Conservation (phyloP, 495 filamentous ascomycete species). For the Penicillium desertorum region DNA sequence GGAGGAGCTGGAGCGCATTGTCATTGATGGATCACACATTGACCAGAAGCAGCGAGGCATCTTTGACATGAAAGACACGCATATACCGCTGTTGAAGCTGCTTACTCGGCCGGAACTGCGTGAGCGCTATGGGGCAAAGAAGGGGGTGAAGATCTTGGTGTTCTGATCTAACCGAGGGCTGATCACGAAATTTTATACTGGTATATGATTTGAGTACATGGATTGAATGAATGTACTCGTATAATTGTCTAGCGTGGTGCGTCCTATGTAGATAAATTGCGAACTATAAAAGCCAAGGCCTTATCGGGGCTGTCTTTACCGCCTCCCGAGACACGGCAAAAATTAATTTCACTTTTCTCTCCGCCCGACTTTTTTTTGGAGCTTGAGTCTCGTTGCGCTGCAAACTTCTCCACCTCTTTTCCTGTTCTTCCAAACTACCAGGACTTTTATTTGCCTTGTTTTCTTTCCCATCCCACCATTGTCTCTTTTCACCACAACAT, state of each 20-base stretch:
- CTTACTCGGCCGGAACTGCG: constrained; percentile 67
- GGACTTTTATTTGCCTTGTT: neutral
- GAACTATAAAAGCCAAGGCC: constrained; percentile 3
- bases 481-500: neutral
- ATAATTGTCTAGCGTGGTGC: neutral
- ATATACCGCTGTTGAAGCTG: constrained; percentile 68
- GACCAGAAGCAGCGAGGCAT: constrained; percentile 90
- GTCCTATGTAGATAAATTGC: neutral
- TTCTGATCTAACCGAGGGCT: constrained; percentile 29
- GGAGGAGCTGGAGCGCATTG: constrained; percentile 68
- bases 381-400: constrained; percentile 10
- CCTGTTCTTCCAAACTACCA: neutral
- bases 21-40: constrained; percentile 86
- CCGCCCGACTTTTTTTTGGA: constrained; percentile 34
- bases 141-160: constrained; percentile 41
- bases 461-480: constrained; percentile 1
- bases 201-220: neutral
- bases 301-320: constrained; percentile 19
- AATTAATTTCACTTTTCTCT: constrained; percentile 28
- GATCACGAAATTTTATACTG: neutral
- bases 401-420: constrained; percentile 8
- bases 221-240: neutral
- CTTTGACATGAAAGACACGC: constrained; percentile 89
- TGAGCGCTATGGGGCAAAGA: constrained; percentile 57
- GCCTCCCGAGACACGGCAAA: constrained; percentile 25